These are phyloP conservation scores for Takashimella tepidaria DNA, from an alignment of 1,284 basidiomycete genomes.

Conservation along the genomic window DNA sequence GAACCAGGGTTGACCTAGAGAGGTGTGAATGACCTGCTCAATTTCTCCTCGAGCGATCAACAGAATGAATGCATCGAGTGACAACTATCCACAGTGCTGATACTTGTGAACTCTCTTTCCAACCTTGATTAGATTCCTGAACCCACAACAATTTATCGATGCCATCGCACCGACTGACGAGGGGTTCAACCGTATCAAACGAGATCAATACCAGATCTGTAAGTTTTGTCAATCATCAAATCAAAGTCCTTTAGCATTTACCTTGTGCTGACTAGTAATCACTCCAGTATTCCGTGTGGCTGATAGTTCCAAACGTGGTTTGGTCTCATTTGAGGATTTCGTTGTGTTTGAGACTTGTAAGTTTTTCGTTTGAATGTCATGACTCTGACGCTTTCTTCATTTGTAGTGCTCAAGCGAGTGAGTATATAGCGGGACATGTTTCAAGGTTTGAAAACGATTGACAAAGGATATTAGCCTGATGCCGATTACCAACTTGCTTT, in stretches of 20 bases:
- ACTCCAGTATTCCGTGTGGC: conserved; percentile 74
- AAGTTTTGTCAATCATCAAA: too few relatives aligned
- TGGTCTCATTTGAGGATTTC: conserved; percentile 91
- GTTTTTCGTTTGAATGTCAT: conserved; percentile 12
- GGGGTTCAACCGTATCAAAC: conserved; percentile 68
- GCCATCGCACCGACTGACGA: conserved; percentile 83
- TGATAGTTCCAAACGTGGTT: conserved; percentile 67
- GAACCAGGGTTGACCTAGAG: conserved; percentile 9
- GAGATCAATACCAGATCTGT: conserved; percentile 73
- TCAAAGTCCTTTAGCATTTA: background rate
- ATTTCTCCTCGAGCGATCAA: too few relatives aligned
- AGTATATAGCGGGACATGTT: too few relatives aligned
- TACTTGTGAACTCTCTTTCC: too few relatives aligned
- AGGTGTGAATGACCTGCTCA: too few relatives aligned
- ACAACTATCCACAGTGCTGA: too few relatives aligned
- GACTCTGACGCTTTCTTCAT: conserved; percentile 2
- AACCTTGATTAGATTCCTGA: conserved; percentile 71
- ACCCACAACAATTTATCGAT: conserved; percentile 78
- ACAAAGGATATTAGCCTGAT: conserved; percentile 58
- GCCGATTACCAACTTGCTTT: conserved; percentile 96
- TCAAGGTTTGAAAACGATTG: too few relatives aligned
- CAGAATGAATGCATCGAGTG: too few relatives aligned
- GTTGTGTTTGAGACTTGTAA: conserved; percentile 75
- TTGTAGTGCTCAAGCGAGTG: conserved; percentile 41
- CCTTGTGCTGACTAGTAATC: background rate